These are phyloP conservation scores for Fusarium neocosmosporiellum DNA, from an alignment of 2,329 filamentous ascomycete genomes.

Conservation along the genomic window DNA sequence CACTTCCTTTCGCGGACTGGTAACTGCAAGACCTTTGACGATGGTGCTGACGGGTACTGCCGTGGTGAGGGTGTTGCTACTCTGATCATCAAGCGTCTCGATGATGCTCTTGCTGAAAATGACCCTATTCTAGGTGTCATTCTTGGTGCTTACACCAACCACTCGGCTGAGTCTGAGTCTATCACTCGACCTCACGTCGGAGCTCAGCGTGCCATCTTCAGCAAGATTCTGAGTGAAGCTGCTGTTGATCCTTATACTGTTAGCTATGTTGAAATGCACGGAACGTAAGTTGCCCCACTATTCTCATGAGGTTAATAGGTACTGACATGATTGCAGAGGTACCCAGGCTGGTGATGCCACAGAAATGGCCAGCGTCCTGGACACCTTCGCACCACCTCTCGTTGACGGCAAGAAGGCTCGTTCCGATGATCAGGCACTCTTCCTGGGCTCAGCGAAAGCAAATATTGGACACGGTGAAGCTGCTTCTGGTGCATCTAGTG, in stretches of 20 bases:
- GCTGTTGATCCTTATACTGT: slow-evolving; percentile 81
- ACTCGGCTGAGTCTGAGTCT: slow-evolving; percentile 75
- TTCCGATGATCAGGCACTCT: slow-evolving; percentile 50
- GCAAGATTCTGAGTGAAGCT: slow-evolving; percentile 75
- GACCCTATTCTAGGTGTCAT: slow-evolving; percentile 75
- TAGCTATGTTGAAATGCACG: slow-evolving; percentile 91
- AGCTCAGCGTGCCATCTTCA: slow-evolving; percentile 71
- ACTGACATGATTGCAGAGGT: slow-evolving; percentile 64
- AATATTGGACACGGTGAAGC: slow-evolving; percentile 75
- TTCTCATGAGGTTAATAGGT: not conserved
- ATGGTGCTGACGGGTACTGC: slow-evolving; percentile 70
- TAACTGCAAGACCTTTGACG: slow-evolving; percentile 62
- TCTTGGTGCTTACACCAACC: slow-evolving; percentile 73
- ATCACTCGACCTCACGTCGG: slow-evolving; percentile 78
- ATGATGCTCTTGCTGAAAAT: slow-evolving; percentile 63
- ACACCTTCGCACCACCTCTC: slow-evolving; percentile 57
- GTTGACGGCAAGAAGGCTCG: not conserved
- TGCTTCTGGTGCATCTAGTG: slow-evolving; percentile 63
- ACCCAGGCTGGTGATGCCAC: slow-evolving; percentile 88
- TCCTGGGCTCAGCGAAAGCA: slow-evolving; percentile 72
- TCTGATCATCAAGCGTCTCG: slow-evolving; percentile 62
- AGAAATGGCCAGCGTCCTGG: slow-evolving; percentile 83
- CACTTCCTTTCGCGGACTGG: slow-evolving; percentile 68
- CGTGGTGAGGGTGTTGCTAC: slow-evolving; percentile 61
- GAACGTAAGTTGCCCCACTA: slow-evolving; percentile 48